Evolutionary conservation across 108 stramenopile genomes (phyloP).

Genomic region (Discostella stelligeroides): DNA sequence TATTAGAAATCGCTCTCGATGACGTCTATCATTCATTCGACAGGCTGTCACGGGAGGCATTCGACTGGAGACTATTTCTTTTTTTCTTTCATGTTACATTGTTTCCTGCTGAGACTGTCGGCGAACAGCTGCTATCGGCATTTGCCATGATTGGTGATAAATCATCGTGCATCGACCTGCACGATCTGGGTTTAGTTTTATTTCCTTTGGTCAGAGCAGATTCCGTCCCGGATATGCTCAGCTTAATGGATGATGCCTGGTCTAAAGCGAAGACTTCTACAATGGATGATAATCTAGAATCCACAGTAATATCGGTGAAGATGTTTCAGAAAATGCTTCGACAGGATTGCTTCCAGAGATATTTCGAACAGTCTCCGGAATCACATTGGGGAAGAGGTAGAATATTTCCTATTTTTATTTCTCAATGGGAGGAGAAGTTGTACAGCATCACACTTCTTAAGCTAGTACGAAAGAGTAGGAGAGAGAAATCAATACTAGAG

Average conservation of each 20-base stretch:
- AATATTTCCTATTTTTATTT: conserved; percentile 20
- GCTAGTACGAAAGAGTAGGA: conserved; percentile 13
- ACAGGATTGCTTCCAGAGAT: conserved; percentile 12
- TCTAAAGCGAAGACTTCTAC: conserved; percentile 11
- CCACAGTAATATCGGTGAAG: conserved; percentile 22
- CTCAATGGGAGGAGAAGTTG: conserved; percentile 31
- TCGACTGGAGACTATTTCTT: conserved; percentile 37
- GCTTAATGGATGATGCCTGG: conserved; percentile 38
- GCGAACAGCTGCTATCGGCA: conserved; percentile 25
- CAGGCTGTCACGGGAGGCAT: conserved; percentile 7
- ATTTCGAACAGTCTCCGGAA: conserved; percentile 14
- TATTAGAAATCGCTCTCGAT: conserved; percentile 11
- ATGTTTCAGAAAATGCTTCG: conserved; percentile 35
- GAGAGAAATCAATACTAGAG: conserved; percentile 14
- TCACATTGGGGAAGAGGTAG: conserved; percentile 20
- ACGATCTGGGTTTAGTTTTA: conserved; percentile 23
- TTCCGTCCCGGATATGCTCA: conserved; percentile 6
- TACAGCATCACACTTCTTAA: conserved; percentile 16
- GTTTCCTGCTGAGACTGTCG: conserved; percentile 20
- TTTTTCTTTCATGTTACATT: conserved; percentile 35
- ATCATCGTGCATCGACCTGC: conserved; percentile 28
- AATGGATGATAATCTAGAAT: not conserved
- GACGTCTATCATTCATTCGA: conserved; percentile 31
- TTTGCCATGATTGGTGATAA: conserved; percentile 29
- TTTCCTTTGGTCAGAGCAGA: conserved; percentile 37